Percentiles rank a stretch among this genome's conserved stretches.
Conservation (phyloP, 352 stramenopile species). For the Phytophthora boehmeriae region DNA sequence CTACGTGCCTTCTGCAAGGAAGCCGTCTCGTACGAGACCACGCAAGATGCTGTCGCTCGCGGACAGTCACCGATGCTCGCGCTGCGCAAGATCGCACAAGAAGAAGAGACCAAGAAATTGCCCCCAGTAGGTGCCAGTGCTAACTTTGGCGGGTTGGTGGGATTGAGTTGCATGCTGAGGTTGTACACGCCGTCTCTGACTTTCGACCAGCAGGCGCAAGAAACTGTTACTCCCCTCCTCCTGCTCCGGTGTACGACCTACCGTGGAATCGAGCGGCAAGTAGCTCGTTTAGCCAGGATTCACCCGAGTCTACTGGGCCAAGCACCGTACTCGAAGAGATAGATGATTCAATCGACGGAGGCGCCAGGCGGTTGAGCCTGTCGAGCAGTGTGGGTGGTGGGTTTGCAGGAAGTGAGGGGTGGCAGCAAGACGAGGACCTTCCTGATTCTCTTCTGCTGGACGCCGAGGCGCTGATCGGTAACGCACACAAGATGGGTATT, state of each 20-base stretch:
- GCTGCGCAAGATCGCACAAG: slow-evolving; percentile 59
- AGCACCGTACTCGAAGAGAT: slow-evolving; percentile 34
- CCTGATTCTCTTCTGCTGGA: slow-evolving; percentile 68
- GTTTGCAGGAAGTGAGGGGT: slow-evolving; percentile 23
- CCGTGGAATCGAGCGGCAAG: slow-evolving; percentile 62
- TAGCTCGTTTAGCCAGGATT: slow-evolving; percentile 31
- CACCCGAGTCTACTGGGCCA: slow-evolving; percentile 28
- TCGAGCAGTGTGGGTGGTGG: slow-evolving; percentile 28
- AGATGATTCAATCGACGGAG: slow-evolving; percentile 26
- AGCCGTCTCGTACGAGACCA: slow-evolving; percentile 53
- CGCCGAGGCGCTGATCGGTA: slow-evolving; percentile 71
- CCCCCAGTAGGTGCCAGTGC: slow-evolving; percentile 48
- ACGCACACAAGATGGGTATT: slow-evolving; percentile 73
- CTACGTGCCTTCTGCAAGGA: slow-evolving; percentile 75
- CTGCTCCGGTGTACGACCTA: slow-evolving; percentile 47
- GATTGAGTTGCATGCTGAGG: slow-evolving; percentile 61
- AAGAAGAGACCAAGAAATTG: slow-evolving; percentile 46
- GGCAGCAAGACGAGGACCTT: slow-evolving; percentile 35
- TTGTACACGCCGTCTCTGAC: slow-evolving; percentile 60
- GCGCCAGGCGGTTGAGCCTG: slow-evolving; percentile 28
- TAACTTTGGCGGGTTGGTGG: slow-evolving; percentile 51
- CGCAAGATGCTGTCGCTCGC: slow-evolving; percentile 47
- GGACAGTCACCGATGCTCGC: slow-evolving; percentile 75
- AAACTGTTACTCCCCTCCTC: slow-evolving; percentile 24
- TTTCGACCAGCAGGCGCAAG: slow-evolving; percentile 45